Percentiles rank a stretch among this genome's conserved stretches.
Conservation (phyloP, 495 filamentous ascomycete species). For the Podospora pseudocomata region DNA sequence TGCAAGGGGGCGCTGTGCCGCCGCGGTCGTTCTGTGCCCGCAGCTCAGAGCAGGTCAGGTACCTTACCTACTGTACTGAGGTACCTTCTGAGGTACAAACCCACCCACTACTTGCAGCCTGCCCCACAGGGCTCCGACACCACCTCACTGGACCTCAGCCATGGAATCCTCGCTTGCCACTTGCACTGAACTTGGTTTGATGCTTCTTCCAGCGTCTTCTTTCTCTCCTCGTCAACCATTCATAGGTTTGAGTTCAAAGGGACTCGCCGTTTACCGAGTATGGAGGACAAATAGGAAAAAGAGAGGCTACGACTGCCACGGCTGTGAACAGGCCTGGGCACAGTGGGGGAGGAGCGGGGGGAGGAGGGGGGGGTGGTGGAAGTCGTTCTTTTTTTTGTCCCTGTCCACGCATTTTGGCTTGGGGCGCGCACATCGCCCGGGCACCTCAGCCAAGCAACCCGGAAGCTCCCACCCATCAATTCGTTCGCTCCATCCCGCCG, state of each 20-base stretch:
- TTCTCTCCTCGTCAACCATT: neutral
- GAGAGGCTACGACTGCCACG: too few species aligned
- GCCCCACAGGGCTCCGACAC: constrained; percentile 1
- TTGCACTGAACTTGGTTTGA: too few species aligned
- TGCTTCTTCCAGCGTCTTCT: neutral
- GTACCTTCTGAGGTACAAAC: neutral
- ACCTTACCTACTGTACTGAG: neutral
- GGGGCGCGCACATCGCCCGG: neutral
- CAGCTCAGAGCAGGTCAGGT: neutral
- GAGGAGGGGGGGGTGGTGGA: too few species aligned
- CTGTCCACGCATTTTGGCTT: neutral
- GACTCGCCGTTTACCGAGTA: neutral
- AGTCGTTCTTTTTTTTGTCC: too few species aligned
- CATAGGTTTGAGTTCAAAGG: neutral
- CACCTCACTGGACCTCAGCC: neutral
- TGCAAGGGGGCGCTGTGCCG: constrained; percentile 30
- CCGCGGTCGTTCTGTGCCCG: constrained; percentile 14
- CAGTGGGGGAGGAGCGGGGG: too few species aligned
- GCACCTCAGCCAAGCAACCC: too few species aligned
- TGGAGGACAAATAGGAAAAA: too few species aligned
- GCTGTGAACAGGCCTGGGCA: too few species aligned
- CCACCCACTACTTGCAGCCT: neutral
- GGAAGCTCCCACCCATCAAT: neutral
- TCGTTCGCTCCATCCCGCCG: constrained; percentile 1
- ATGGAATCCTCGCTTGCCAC: constrained; percentile 13